A percentile compares a stretch with the other conserved stretches of the same genome.
Conservation (phyloP, 169 alveolate genomes). For the Plasmodium ovale region DNA sequence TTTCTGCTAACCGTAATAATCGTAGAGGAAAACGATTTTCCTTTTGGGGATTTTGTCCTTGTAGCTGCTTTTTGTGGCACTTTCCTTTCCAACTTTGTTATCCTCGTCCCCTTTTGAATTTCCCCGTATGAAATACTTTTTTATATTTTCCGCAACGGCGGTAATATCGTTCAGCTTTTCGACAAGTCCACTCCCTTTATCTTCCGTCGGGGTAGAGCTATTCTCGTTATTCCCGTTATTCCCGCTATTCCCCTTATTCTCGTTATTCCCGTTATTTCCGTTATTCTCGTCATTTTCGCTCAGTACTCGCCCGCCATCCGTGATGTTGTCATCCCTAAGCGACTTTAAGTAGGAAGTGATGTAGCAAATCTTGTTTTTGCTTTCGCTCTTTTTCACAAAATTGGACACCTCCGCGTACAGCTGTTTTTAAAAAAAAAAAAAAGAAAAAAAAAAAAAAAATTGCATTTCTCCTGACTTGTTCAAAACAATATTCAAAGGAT, state of each 20-base stretch:
- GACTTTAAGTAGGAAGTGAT: slow-evolving; percentile 68
- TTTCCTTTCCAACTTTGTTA: slow-evolving; percentile 3
- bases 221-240: not conserved
- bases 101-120: not conserved
- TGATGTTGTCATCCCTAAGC: slow-evolving; percentile 9
- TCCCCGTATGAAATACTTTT: slow-evolving; percentile 7
- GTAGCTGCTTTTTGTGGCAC: not conserved
- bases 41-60: not conserved
- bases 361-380: slow-evolving; percentile 44
- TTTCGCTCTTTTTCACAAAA: slow-evolving; percentile 41
- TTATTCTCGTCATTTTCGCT: not conserved
- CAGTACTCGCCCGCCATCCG: not conserved
- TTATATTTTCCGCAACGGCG: not conserved
- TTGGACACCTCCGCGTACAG: slow-evolving; percentile 28
- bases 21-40: slow-evolving; percentile 51
- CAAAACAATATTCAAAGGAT: not conserved
- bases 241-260: not conserved
- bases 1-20: slow-evolving; percentile 28
- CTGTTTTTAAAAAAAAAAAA: slow-evolving; percentile 11
- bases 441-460: not conserved
- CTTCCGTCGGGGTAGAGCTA: not conserved
- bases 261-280: not conserved
- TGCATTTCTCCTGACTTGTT: not conserved
- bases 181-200: not conserved
- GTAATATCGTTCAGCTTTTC: not conserved